These are phyloP conservation scores for Rhodamnia argentea DNA, from an alignment of 345 rosid genomes.

Conservation along the genomic window DNA sequence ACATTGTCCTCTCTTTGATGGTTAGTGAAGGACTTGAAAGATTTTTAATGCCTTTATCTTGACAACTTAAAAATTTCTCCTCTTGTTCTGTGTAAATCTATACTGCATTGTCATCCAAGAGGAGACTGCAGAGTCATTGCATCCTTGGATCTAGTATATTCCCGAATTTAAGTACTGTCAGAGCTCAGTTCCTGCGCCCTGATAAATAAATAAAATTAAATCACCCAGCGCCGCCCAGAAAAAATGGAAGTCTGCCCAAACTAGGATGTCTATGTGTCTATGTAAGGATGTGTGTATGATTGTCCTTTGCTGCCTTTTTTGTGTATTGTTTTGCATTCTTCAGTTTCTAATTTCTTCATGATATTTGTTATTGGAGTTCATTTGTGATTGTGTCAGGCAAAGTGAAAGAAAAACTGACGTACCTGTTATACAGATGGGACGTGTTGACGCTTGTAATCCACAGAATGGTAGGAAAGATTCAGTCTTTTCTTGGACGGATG, in stretches of 20 bases:
- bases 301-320: not conserved
- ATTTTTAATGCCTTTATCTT: not conserved
- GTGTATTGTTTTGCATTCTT: not conserved
- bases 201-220: not conserved
- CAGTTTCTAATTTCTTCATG: not conserved
- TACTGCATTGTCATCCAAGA: not conserved
- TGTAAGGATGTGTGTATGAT: not conserved
- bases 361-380: not conserved
- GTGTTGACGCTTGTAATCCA: conserved; percentile 53
- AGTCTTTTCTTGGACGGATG: conserved; percentile 68
- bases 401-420: not conserved
- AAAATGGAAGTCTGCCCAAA: not conserved
- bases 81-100: not conserved
- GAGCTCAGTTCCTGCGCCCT: not conserved
- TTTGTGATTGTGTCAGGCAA: not conserved
- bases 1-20: not conserved
- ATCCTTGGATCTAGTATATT: not conserved
- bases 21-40: not conserved
- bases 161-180: not conserved
- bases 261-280: not conserved
- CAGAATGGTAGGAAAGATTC: conserved; percentile 42
- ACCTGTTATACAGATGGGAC: conserved; percentile 48
- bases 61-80: not conserved
- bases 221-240: not conserved
- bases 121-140: not conserved